Conservation (phyloP, 2,329 filamentous ascomycete species). For the Penicillium sp. region DNA sequence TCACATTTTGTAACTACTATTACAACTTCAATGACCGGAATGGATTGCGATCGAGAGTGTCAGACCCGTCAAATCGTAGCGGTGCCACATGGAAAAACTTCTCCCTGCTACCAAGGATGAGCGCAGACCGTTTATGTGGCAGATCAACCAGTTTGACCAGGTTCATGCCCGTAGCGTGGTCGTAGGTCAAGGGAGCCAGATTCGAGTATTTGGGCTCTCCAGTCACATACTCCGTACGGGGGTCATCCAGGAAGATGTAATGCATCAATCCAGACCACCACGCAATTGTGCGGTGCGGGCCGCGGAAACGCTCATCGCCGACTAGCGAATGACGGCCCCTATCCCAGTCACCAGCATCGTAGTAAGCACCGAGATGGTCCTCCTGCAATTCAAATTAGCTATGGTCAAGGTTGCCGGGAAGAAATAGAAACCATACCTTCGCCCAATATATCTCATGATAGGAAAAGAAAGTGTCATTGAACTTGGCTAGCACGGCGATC, state of each 20-base stretch:
- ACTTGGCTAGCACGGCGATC: constrained; percentile 65
- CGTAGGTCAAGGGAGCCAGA: constrained; percentile 3
- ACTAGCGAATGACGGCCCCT: constrained; percentile 5
- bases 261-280: constrained; percentile 8
- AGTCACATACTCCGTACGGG: constrained; percentile 1
- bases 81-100: constrained; percentile 8
- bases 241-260: constrained; percentile 7
- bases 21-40: constrained; percentile 3
- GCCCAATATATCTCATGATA: constrained; percentile 81
- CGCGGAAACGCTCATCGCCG: constrained; percentile 3
- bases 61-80: constrained; percentile 1
- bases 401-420: background rate
- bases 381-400: background rate
- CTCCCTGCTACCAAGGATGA: constrained; percentile 6
- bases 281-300: constrained; percentile 3
- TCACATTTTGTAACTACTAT: background rate
- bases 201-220: constrained; percentile 9
- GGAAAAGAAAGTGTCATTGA: constrained; percentile 67
- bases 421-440: constrained; percentile 45
- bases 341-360: constrained; percentile 8
- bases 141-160: constrained; percentile 1
- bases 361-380: constrained; percentile 7
- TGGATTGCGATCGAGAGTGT: constrained; percentile 2
- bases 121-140: constrained; percentile 4
- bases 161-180: constrained; percentile 8